These are phyloP conservation scores for Colletotrichum sp. DNA, from an alignment of 2,329 filamentous ascomycete species.

Conservation along the genomic window DNA sequence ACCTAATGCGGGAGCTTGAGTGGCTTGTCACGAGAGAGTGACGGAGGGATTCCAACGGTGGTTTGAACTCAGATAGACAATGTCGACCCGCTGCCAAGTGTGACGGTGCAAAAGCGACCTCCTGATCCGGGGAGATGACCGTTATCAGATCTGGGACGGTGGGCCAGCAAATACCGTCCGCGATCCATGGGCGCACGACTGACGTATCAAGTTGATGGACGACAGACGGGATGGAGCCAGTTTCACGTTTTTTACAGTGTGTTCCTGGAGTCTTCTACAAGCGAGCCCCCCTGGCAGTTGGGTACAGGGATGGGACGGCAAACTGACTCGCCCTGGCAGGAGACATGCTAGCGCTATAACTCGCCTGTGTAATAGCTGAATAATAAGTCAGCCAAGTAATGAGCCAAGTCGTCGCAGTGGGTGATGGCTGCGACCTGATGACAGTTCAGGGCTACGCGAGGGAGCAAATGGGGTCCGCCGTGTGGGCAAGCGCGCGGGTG, in stretches of 20 bases:
- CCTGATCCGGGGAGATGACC: slow-evolving; percentile 4
- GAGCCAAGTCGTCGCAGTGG: not conserved
- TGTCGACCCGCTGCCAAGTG: slow-evolving; percentile 15
- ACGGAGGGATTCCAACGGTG: not conserved
- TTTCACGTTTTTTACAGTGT: not conserved
- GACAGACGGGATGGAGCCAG: not conserved
- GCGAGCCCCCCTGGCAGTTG: not conserved
- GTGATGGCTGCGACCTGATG: not conserved
- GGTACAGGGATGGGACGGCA: not conserved
- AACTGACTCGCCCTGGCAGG: slow-evolving; percentile 8
- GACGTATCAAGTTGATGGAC: slow-evolving; percentile 13
- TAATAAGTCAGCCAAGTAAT: not conserved
- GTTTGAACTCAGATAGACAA: slow-evolving; percentile 10
- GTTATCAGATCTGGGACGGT: slow-evolving; percentile 16
- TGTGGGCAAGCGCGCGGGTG: slow-evolving; percentile 14
- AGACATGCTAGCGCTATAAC: not conserved
- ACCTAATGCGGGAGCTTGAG: not conserved
- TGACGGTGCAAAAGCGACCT: not conserved
- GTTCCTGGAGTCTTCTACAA: not conserved
- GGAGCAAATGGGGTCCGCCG: not conserved
- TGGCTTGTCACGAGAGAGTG: not conserved
- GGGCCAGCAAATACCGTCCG: not conserved
- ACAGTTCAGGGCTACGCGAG: not conserved
- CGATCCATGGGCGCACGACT: not conserved
- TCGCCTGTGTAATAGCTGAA: not conserved